A percentile compares a stretch with the other conserved stretches of the same genome.
These are phyloP conservation scores for Globisporangium nodosum DNA, from an alignment of 352 stramenopile genomes.

Conservation along the genomic window DNA sequence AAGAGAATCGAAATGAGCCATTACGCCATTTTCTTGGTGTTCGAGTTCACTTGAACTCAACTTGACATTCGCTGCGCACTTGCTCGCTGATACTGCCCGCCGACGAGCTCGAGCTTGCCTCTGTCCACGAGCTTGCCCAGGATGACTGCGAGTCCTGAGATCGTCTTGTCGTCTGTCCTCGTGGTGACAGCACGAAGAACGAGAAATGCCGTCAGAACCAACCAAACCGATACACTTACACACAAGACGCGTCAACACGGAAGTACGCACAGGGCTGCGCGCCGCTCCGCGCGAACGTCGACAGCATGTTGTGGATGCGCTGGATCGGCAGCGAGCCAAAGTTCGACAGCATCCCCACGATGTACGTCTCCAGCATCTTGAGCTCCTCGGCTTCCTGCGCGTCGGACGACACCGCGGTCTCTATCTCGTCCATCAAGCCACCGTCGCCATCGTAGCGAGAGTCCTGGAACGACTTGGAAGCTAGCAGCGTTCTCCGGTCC, in stretches of 20 bases:
- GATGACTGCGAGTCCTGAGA: constrained; percentile 65
- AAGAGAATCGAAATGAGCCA: too few species aligned
- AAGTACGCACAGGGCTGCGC: constrained; percentile 59
- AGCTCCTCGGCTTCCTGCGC: constrained; percentile 91
- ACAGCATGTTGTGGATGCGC: constrained; percentile 95
- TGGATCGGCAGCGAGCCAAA: constrained; percentile 89
- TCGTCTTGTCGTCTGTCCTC: constrained; percentile 70
- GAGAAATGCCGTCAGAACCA: constrained; percentile 8
- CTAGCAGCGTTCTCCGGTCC: constrained; percentile 37
- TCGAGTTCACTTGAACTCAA: too few species aligned
- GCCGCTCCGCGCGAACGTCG: constrained; percentile 71
- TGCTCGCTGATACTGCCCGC: constrained; percentile 53
- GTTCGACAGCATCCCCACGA: constrained; percentile 94
- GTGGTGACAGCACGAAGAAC: background rate
- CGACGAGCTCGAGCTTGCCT: constrained; percentile 62
- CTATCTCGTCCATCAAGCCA: constrained; percentile 42
- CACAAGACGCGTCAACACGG: background rate
- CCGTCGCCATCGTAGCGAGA: constrained; percentile 27
- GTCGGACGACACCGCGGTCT: constrained; percentile 86
- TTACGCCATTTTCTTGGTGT: too few species aligned
- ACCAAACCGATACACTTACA: background rate
- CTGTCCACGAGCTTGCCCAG: constrained; percentile 64
- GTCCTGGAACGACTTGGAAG: constrained; percentile 40
- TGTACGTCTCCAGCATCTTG: constrained; percentile 91
- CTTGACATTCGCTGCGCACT: too few species aligned